Evolutionary conservation across 2,329 filamentous ascomycete genomes (phyloP).

Genomic region (Beauveria caledonica): DNA sequence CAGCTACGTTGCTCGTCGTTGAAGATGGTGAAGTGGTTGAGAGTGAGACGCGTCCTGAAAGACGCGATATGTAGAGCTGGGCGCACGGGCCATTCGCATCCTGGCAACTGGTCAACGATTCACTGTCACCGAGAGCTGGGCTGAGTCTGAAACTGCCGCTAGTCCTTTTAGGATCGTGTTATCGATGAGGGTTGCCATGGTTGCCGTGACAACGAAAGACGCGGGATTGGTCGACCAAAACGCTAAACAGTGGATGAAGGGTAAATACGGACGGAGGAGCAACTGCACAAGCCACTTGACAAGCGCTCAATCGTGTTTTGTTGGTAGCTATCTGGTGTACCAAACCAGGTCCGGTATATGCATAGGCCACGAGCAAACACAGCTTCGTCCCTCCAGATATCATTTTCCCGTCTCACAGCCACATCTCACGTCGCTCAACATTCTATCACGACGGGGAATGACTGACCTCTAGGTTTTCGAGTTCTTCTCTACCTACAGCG

Average conservation of each 20-base stretch:
- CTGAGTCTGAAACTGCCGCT: conserved; percentile 11
- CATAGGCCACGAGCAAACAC: too few relatives aligned
- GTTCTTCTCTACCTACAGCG: neutral
- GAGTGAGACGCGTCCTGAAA: conserved; percentile 1
- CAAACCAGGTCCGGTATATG: too few relatives aligned
- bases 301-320: neutral
- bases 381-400: neutral
- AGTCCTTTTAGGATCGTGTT: neutral
- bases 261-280: neutral
- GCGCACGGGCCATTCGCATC: conserved; percentile 1
- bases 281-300: too few relatives aligned
- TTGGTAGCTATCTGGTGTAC: neutral
- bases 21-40: neutral
- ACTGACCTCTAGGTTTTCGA: neutral
- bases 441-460: conserved; percentile 6
- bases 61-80: conserved; percentile 5
- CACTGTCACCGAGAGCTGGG: neutral
- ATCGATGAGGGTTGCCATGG: neutral
- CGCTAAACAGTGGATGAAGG: conserved; percentile 2
- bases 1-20: neutral
- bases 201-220: conserved; percentile 8
- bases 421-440: conserved; percentile 3
- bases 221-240: conserved; percentile 3
- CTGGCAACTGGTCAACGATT: neutral
- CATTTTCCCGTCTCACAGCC: neutral